Evolutionary conservation across 2,329 filamentous ascomycete genomes (phyloP), one percentile per base, ranked within the genome.

Genomic region (Cercospora sesami): DNA sequence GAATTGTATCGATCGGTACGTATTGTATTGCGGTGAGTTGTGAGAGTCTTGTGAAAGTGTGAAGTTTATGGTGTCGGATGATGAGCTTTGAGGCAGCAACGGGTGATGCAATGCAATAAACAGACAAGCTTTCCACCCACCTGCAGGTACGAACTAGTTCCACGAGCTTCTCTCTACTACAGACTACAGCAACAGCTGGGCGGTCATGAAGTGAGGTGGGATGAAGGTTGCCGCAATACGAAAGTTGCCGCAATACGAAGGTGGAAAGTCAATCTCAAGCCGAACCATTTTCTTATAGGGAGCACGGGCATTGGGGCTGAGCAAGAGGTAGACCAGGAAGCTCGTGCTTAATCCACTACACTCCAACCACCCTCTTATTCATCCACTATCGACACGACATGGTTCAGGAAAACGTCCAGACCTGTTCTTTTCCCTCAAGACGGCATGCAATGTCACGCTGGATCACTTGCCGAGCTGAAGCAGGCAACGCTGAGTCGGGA

Each of bases 21-120:
- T 23, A 2, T 23, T 9, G 9, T 62, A 10, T 8, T 28, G 33
- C 6, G 2, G n/a, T 62, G n/a, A 31, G 21, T 51, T 31, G 21
- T 16, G 10, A 21, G 60, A 62, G 60, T 26, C 10, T 28, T 16
- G 3, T 33, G 4, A 2, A 21, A 62, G n/a, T 30, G 42, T 51
- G 2, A 6, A 59, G 55, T 14, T 51, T 26, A 51, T 48, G 60
- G 26, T 26, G 14, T 23, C 36, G 55, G 28, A 33, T 6, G 60
- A 45, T 1, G 60, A 48, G 60, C 60, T 45, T 33, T 21, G n/a
- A 62, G 60, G 39, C 60, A 62, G 42, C 60, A 62, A 39, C 26
- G 23, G 23, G 28, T 62, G 39, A 62, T 62, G 60, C 42, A 62
- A 61, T 45, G 36, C 57, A 55, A 53, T 30, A 36, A 59, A 31